These are phyloP conservation scores for Yamadazyma taylorii DNA, from an alignment of 1,139 yeast genomes.

Conservation along the genomic window DNA sequence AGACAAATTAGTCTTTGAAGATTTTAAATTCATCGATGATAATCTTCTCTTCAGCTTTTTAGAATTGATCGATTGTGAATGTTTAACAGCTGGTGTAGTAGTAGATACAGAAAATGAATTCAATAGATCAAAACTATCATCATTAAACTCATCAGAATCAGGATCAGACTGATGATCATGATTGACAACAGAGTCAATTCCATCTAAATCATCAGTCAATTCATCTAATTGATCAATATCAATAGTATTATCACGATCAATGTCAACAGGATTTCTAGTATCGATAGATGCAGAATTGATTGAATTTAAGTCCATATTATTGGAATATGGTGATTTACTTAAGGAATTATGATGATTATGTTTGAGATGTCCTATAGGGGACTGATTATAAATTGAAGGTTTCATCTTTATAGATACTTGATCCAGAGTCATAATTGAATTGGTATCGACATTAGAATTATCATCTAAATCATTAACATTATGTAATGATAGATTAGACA, in stretches of 20 bases:
- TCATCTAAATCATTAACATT: constrained; percentile 9
- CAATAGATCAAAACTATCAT: constrained; percentile 14
- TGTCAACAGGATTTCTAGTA: constrained; percentile 4
- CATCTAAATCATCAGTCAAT: constrained; percentile 7
- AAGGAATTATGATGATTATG: not conserved
- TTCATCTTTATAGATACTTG: not conserved
- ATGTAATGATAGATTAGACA: constrained; percentile 9
- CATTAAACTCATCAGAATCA: constrained; percentile 8
- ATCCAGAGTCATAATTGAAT: constrained; percentile 3
- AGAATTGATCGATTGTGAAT: constrained; percentile 1
- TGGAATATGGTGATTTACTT: not conserved
- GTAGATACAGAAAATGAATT: constrained; percentile 12
- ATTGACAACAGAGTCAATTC: constrained; percentile 9
- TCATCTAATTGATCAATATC: constrained; percentile 11
- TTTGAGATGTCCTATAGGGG: not conserved
- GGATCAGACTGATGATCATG: not conserved
- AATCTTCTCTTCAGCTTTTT: constrained; percentile 9
- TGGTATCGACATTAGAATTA: constrained; percentile 6
- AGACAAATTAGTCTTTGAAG: constrained; percentile 5
- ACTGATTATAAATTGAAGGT: not conserved
- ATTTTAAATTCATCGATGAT: constrained; percentile 7
- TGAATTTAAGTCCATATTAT: not conserved
- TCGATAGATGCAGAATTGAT: not conserved
- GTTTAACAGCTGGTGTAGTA: not conserved
- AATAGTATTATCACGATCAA: constrained; percentile 11